These are phyloP conservation scores for Leccinum longicurvipes DNA, from an alignment of 768 basidiomycete species.

Conservation along the genomic window DNA sequence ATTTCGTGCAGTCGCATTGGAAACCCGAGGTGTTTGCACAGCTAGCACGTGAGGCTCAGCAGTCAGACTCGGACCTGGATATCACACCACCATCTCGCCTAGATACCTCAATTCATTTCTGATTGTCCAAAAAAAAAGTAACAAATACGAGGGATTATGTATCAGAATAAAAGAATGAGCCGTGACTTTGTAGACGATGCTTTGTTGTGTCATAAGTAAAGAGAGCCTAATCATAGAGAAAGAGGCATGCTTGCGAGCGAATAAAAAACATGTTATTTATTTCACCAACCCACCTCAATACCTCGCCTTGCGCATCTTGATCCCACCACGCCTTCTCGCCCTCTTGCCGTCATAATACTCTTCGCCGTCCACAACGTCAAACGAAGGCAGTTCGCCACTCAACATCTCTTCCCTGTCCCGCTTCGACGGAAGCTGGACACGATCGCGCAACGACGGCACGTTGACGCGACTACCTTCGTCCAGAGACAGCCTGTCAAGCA, in stretches of 20 bases:
- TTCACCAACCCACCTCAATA: background rate
- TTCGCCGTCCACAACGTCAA: slow-evolving; percentile 15
- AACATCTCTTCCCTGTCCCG: slow-evolving; percentile 31
- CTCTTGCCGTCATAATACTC: slow-evolving; percentile 24
- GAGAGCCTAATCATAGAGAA: background rate
- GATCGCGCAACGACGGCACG: slow-evolving; percentile 33
- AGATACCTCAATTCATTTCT: slow-evolving; percentile 5
- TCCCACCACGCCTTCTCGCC: slow-evolving; percentile 21
- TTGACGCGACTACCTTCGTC: slow-evolving; percentile 13
- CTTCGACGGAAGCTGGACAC: slow-evolving; percentile 37
- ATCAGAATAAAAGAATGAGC: slow-evolving; percentile 10
- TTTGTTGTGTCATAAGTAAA: background rate
- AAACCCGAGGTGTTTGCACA: slow-evolving; percentile 31
- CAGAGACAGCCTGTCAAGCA: slow-evolving; percentile 38
- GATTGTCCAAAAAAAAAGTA: slow-evolving; percentile 2
- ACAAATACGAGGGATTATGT: slow-evolving; percentile 21
- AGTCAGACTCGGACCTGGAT: background rate
- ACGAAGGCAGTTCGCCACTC: slow-evolving; percentile 7
- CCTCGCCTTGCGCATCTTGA: slow-evolving; percentile 21
- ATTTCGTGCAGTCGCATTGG: slow-evolving; percentile 71
- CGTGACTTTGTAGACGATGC: background rate
- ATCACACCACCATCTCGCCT: background rate
- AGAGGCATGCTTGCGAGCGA: background rate
- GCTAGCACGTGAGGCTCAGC: slow-evolving; percentile 8
- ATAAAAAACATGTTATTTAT: background rate